These are phyloP conservation scores for Lolium perenne DNA, from an alignment of 176 grass and related monocot genomes.

Conservation along the genomic window DNA sequence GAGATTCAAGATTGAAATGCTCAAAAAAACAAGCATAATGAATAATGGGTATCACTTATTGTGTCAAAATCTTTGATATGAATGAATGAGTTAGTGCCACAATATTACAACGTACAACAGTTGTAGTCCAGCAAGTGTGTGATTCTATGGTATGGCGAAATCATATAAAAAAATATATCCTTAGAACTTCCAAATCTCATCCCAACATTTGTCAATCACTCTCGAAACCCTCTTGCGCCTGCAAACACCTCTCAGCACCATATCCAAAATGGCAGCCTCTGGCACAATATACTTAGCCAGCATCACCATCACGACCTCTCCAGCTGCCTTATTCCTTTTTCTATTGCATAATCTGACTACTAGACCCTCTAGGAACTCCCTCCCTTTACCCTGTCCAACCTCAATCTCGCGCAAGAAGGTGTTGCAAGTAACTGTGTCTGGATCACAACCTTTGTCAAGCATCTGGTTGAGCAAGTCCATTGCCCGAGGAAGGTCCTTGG, in stretches of 20 bases:
- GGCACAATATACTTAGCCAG: conserved; percentile 72
- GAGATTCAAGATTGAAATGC: background rate
- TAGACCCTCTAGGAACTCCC: conserved; percentile 84
- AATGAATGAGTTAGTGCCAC: conserved; percentile 53
- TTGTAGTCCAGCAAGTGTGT: conserved; percentile 38
- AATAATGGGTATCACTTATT: conserved; percentile 38
- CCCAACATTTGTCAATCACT: conserved; percentile 72
- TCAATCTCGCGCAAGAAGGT: conserved; percentile 66
- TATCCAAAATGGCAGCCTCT: conserved; percentile 58
- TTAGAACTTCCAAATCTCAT: conserved; percentile 68
- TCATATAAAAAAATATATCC: conserved; percentile 26
- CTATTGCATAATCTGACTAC: conserved; percentile 68
- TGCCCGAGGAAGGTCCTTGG: conserved; percentile 56
- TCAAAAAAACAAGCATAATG: background rate
- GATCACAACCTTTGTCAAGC: conserved; percentile 83
- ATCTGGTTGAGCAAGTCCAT: conserved; percentile 72
- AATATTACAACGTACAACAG: conserved; percentile 56
- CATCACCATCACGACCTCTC: conserved; percentile 69
- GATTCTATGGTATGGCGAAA: conserved; percentile 16
- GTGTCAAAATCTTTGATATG: conserved; percentile 46
- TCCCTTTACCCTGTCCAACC: conserved; percentile 43
- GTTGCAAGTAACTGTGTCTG: conserved; percentile 79
- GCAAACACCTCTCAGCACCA: conserved; percentile 62
- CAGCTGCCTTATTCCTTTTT: conserved; percentile 61
- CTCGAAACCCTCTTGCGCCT: conserved; percentile 50